A percentile compares a stretch with the other conserved stretches of the same genome.
phyloP scores from a whole-genome alignment of 805 yeast species.

The Tetrapisispora arboricola region DNA sequence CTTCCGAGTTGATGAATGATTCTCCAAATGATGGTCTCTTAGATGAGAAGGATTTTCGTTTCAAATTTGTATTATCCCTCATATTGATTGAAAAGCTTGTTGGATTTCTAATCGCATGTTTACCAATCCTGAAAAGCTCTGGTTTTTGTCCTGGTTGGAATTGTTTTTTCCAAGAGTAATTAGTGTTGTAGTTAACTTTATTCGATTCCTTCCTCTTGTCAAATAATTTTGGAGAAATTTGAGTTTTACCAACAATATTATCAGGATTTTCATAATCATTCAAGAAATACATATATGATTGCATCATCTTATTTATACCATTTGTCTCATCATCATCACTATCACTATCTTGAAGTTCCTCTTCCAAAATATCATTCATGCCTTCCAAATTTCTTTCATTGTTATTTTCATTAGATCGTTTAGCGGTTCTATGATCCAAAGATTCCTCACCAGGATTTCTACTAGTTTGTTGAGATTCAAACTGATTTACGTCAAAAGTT shows the following conservation, averaged over 20 bases:
- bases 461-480: slow-evolving; percentile 22
- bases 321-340: slow-evolving; percentile 8
- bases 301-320: slow-evolving; percentile 77
- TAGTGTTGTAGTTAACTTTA: slow-evolving; percentile 7
- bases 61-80: neutral
- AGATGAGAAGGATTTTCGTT: neutral
- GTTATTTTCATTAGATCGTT: slow-evolving; percentile 1
- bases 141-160: slow-evolving; percentile 26
- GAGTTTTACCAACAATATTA: slow-evolving; percentile 29
- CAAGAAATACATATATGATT: slow-evolving; percentile 76
- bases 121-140: slow-evolving; percentile 15
- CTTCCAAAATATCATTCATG: slow-evolving; percentile 5
- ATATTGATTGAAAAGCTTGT: neutral
- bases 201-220: slow-evolving; percentile 3
- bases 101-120: neutral
- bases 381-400: neutral
- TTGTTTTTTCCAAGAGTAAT: slow-evolving; percentile 29
- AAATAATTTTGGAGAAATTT: slow-evolving; percentile 15
- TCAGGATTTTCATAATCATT: slow-evolving; percentile 62
- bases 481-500: slow-evolving; percentile 67
- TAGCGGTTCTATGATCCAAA: neutral
- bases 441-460: slow-evolving; percentile 8
- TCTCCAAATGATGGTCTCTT: neutral
- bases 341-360: slow-evolving; percentile 5
- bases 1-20: slow-evolving; percentile 7